A percentile compares a stretch with the other conserved stretches of the same genome.
phyloP scores from a whole-genome alignment of 148 eudicot species.

The Pouteria glomerata region DNA sequence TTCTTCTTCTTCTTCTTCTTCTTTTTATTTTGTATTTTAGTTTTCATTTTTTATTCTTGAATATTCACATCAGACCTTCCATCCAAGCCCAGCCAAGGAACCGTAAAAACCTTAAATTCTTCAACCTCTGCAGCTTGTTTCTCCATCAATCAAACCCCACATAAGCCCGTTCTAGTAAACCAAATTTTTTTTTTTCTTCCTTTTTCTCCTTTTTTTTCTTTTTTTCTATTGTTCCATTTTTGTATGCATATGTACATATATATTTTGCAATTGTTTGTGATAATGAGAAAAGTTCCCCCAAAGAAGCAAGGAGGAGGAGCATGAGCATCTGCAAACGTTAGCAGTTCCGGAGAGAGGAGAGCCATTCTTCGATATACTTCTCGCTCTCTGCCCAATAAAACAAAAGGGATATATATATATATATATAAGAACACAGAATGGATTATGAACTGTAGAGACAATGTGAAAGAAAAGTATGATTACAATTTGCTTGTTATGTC shows the following conservation, averaged over 20 bases:
- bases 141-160: background rate
- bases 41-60: background rate
- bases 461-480: background rate
- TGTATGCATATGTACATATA: background rate
- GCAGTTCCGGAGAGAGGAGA: slow-evolving; percentile 47
- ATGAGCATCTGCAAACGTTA: slow-evolving; percentile 16
- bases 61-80: background rate
- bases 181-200: background rate
- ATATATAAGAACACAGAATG: background rate
- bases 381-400: slow-evolving; percentile 21
- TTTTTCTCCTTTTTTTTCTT: background rate
- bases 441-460: background rate
- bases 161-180: background rate
- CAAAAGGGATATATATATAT: too few relatives aligned
- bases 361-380: slow-evolving; percentile 59
- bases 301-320: background rate
- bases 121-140: slow-evolving; percentile 4
- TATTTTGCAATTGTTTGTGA: background rate
- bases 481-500: background rate
- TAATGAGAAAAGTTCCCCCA: background rate
- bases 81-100: too few relatives aligned
- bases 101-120: too few relatives aligned
- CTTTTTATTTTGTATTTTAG: background rate
- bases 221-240: background rate
- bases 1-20: background rate